A percentile compares a stretch with the other conserved stretches of the same genome.
Evolutionary conservation across 2,329 filamentous ascomycete species (phyloP).

Genomic region (Corinectria fuckeliana): DNA sequence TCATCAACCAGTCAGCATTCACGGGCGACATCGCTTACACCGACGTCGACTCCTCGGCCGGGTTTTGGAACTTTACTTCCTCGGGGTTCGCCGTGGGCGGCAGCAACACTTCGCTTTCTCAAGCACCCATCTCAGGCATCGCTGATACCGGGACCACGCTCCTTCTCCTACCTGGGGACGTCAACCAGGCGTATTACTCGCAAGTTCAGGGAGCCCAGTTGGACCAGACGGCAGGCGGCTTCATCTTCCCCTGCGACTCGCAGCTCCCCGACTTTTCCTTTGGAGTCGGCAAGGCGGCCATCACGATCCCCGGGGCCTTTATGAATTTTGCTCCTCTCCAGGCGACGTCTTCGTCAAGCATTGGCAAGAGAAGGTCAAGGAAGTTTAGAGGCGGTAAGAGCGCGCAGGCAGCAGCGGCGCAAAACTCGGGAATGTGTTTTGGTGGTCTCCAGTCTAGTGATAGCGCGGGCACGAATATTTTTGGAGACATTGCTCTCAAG

Average conservation of each 20-base stretch:
- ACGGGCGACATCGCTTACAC: constrained; percentile 67
- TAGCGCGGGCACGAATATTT: constrained; percentile 59
- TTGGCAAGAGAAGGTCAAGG: constrained; percentile 3
- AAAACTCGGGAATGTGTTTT: constrained; percentile 55
- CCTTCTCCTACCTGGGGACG: constrained; percentile 61
- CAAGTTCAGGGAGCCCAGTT: constrained; percentile 52
- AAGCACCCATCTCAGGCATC: constrained; percentile 49
- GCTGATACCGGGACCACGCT: constrained; percentile 69
- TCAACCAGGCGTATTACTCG: constrained; percentile 58
- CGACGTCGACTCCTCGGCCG: constrained; percentile 63
- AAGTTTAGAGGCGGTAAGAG: neutral
- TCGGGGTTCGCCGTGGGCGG: constrained; percentile 29
- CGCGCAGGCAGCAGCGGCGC: neutral
- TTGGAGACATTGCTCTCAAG: constrained; percentile 67
- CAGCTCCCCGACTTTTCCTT: constrained; percentile 58
- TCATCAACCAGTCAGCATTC: constrained; percentile 69
- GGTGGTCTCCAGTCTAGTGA: constrained; percentile 69
- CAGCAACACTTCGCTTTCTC: constrained; percentile 40
- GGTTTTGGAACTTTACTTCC: constrained; percentile 67
- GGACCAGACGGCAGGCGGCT: constrained; percentile 49
- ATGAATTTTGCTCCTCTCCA: constrained; percentile 57
- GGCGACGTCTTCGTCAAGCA: neutral
- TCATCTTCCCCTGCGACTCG: constrained; percentile 55
- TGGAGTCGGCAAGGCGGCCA: constrained; percentile 63
- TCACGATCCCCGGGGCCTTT: constrained; percentile 61